Evolutionary conservation across 2,329 filamentous ascomycete species (phyloP).

Genomic region (Aspergillus clavatus): DNA sequence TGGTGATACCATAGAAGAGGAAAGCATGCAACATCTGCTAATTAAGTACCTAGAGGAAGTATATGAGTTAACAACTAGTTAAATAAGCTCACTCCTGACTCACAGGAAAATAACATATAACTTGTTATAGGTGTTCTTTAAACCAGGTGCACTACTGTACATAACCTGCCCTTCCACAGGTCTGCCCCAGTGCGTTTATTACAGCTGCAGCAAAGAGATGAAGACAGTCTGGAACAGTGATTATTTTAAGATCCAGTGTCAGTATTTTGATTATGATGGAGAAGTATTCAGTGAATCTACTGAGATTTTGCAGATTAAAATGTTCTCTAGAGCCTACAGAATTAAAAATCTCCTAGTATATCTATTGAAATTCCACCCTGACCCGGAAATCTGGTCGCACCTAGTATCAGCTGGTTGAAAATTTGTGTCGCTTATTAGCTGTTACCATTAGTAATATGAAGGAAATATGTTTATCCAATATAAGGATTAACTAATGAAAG

Average conservation of each 20-base stretch:
- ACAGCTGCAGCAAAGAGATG: constrained; percentile 12
- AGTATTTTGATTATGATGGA: constrained; percentile 24
- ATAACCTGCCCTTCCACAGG: constrained; percentile 10
- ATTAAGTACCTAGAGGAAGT: constrained; percentile 2
- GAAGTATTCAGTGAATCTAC: constrained; percentile 19
- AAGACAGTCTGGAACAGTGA: constrained; percentile 7
- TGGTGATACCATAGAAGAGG: neutral
- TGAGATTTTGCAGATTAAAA: constrained; percentile 14
- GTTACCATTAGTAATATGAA: neutral
- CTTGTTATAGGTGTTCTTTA: constrained; percentile 29
- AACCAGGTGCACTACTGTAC: constrained; percentile 22
- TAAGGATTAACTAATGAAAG: neutral
- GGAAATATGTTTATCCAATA: neutral
- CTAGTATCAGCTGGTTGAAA: neutral
- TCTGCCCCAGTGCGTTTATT: constrained; percentile 11
- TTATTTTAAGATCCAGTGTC: constrained; percentile 1
- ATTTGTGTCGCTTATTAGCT: neutral
- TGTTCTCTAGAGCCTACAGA: constrained; percentile 12
- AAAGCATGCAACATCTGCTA: neutral
- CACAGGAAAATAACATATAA: constrained; percentile 27
- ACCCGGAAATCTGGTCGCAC: constrained; percentile 5
- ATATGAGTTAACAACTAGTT: constrained; percentile 9
- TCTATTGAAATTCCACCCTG: constrained; percentile 24
- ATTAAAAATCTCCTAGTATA: constrained; percentile 23
- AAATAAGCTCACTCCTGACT: constrained; percentile 17